Evolutionary conservation across 2,329 filamentous ascomycete genomes (phyloP).

Genomic region (Chalaropsis thielavioides): DNA sequence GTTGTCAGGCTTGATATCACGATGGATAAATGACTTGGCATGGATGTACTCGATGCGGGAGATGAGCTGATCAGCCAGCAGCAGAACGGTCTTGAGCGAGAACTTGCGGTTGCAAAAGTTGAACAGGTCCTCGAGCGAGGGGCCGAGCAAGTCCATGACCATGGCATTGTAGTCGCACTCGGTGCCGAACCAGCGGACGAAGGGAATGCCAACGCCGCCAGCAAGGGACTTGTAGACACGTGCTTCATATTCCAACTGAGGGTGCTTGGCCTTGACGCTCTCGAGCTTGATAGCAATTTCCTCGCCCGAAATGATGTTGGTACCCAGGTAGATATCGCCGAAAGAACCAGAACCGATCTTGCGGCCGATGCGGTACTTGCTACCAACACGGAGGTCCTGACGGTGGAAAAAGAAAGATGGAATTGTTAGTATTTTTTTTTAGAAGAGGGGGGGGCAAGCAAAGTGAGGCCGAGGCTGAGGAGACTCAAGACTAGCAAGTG

Average conservation of each 20-base stretch:
- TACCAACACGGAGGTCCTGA: constrained; percentile 95
- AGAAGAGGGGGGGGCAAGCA: background rate
- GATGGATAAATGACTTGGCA: constrained; percentile 98
- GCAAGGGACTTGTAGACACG: constrained; percentile 84
- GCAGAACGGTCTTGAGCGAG: constrained; percentile 92
- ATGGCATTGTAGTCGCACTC: constrained; percentile 99
- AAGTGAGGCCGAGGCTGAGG: background rate
- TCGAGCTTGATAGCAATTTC: constrained; percentile 99
- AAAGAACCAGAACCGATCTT: constrained; percentile 98
- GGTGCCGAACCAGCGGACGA: constrained; percentile 98
- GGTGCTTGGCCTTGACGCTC: constrained; percentile 98
- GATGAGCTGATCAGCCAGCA: constrained; percentile 94
- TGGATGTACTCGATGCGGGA: constrained; percentile 99
- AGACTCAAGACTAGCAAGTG: background rate
- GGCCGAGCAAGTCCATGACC: constrained; percentile 93
- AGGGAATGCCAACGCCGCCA: constrained; percentile 93
- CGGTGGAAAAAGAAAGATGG: background rate
- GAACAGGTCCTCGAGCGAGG: constrained; percentile 94
- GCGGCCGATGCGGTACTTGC: constrained; percentile 98
- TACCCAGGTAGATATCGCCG: constrained; percentile 96
- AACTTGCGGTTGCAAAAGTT: constrained; percentile 99
- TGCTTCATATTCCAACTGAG: constrained; percentile 96
- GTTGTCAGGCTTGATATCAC: constrained; percentile 99
- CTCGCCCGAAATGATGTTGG: constrained; percentile 98
- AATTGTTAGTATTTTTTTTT: constrained; percentile 7